Conservation (phyloP, 495 filamentous ascomycete genomes). For the Alectoria sarmentosa region DNA sequence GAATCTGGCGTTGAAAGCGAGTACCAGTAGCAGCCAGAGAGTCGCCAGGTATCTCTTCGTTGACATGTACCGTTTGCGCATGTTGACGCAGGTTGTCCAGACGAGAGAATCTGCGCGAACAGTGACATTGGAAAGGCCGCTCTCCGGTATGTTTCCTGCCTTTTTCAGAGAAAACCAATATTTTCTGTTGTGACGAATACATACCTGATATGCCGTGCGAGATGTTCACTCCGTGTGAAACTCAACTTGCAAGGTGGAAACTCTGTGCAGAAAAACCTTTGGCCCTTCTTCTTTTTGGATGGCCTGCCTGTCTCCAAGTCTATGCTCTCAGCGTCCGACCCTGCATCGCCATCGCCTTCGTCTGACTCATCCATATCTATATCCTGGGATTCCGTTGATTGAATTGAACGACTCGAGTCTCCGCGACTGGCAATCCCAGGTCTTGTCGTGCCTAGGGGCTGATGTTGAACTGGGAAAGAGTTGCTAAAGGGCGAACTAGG, state of each 20-base stretch:
- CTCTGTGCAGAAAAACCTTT: slow-evolving; percentile 95
- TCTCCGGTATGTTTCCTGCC: slow-evolving; percentile 93
- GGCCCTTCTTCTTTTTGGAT: slow-evolving; percentile 92
- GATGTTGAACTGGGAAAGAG: slow-evolving; percentile 42
- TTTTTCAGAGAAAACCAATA: slow-evolving; percentile 15
- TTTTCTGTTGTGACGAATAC: slow-evolving; percentile 20
- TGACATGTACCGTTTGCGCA: slow-evolving; percentile 95
- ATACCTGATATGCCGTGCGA: slow-evolving; percentile 89
- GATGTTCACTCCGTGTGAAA: slow-evolving; percentile 93
- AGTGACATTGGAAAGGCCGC: slow-evolving; percentile 96
- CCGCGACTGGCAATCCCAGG: slow-evolving; percentile 41
- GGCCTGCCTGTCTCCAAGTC: slow-evolving; percentile 57
- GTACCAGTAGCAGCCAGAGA: slow-evolving; percentile 92
- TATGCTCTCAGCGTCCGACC: slow-evolving; percentile 70
- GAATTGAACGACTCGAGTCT: slow-evolving; percentile 54
- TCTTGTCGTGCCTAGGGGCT: slow-evolving; percentile 32
- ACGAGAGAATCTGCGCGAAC: slow-evolving; percentile 88
- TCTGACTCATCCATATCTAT: slow-evolving; percentile 72
- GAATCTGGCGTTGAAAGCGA: slow-evolving; percentile 87
- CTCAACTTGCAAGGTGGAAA: slow-evolving; percentile 92
- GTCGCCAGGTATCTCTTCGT: slow-evolving; percentile 91
- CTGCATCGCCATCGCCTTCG: slow-evolving; percentile 43
- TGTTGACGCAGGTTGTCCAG: slow-evolving; percentile 95
- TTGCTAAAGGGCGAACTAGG: slow-evolving; percentile 51
- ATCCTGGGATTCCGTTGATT: slow-evolving; percentile 65